Percentiles rank a stretch among this genome's conserved stretches.
These are phyloP conservation scores for Aspergillus baeticus DNA, from an alignment of 495 filamentous ascomycete species.

Conservation along the genomic window DNA sequence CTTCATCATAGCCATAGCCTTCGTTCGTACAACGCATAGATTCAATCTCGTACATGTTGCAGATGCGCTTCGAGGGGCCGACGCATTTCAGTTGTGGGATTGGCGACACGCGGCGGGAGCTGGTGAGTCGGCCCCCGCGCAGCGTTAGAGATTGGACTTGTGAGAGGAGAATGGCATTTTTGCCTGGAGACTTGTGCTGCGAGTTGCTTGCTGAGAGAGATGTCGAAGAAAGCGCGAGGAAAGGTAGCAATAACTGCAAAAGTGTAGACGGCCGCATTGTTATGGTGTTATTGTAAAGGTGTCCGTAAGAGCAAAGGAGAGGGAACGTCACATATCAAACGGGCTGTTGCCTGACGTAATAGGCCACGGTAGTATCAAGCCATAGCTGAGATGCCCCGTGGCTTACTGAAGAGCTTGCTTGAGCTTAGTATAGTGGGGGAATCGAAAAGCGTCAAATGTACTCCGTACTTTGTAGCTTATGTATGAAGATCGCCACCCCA, in stretches of 20 bases:
- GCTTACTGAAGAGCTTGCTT: neutral
- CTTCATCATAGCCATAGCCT: slow-evolving; percentile 64
- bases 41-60: slow-evolving; percentile 66
- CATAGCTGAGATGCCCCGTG: too few relatives aligned
- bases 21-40: slow-evolving; percentile 86
- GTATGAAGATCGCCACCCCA: slow-evolving; percentile 1
- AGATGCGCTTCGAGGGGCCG: slow-evolving; percentile 58
- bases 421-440: too few relatives aligned
- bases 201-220: slow-evolving; percentile 27
- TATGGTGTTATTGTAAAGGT: neutral
- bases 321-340: neutral
- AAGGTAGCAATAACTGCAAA: slow-evolving; percentile 14
- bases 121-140: slow-evolving; percentile 58
- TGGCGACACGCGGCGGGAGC: slow-evolving; percentile 70
- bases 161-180: slow-evolving; percentile 70
- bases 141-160: slow-evolving; percentile 78
- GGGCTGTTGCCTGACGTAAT: too few relatives aligned
- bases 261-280: slow-evolving; percentile 13
- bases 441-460: too few relatives aligned
- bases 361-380: too few relatives aligned
- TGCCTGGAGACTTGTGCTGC: slow-evolving; percentile 40
- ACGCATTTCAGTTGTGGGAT: slow-evolving; percentile 83
- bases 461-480: too few relatives aligned
- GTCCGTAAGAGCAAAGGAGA: neutral
- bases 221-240: slow-evolving; percentile 36